Conservation (phyloP, 352 stramenopile genomes). For the Pythium pectinolyticum region DNA sequence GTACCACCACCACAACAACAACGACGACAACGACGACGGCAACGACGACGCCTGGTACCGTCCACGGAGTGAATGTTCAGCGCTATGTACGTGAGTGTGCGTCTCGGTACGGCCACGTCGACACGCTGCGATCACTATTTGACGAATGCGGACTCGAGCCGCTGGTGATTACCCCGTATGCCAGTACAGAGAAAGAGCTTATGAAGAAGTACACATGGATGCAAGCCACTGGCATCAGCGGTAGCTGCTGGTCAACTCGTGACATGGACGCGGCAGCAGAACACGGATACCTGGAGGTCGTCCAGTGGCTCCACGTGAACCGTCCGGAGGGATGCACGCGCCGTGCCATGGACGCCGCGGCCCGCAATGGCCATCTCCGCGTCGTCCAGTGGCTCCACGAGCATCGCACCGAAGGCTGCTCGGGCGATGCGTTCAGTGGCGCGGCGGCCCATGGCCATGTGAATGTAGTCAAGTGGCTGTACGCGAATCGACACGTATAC, state of each 20-base stretch:
- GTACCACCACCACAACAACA: too few relatives aligned
- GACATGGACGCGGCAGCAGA: not conserved
- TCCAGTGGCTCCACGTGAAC: not conserved
- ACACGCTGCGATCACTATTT: not conserved
- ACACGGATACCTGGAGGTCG: not conserved
- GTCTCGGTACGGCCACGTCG: not conserved
- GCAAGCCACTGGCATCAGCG: not conserved
- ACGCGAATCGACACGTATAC: not conserved
- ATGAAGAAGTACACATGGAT: not conserved
- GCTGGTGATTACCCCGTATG: not conserved
- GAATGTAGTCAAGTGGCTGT: not conserved
- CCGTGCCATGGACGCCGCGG: not conserved
- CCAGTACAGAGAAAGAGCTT: not conserved
- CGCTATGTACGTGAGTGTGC: not conserved
- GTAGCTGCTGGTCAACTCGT: not conserved
- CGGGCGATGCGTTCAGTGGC: not conserved
- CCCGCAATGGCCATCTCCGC: not conserved
- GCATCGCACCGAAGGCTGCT: not conserved
- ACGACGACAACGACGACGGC: too few relatives aligned
- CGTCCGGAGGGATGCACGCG: not conserved
- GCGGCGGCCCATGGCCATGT: not conserved
- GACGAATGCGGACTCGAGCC: not conserved
- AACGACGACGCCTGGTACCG: too few relatives aligned
- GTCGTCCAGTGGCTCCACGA: not conserved
- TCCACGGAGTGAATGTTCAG: not conserved